Percentiles rank a stretch among this genome's conserved stretches.
These are phyloP conservation scores for Capronia americana DNA, from an alignment of 2,329 filamentous ascomycete species.

Conservation along the genomic window DNA sequence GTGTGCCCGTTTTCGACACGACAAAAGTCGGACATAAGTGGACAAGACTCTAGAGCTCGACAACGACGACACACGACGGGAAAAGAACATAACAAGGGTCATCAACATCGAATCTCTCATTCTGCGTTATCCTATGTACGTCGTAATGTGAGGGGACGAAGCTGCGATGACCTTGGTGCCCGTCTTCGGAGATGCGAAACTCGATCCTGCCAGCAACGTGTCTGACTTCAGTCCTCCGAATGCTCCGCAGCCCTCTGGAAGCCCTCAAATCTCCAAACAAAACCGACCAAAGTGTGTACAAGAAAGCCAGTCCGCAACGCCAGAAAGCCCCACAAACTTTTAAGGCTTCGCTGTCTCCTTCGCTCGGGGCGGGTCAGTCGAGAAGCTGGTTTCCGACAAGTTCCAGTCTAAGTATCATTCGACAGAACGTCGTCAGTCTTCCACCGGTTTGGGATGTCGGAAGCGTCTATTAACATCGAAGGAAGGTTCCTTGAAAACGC, in stretches of 20 bases:
- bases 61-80: not conserved
- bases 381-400: constrained; percentile 15
- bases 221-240: constrained; percentile 7
- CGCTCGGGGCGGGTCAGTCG: not conserved
- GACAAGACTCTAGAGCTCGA: not conserved
- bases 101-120: constrained; percentile 3
- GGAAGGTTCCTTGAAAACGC: constrained; percentile 20
- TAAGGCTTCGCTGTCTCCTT: constrained; percentile 15
- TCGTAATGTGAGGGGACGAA: constrained; percentile 1
- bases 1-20: too few relatives aligned
- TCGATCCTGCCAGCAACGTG: not conserved
- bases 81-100: not conserved
- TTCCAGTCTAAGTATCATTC: constrained; percentile 18
- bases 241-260: constrained; percentile 6
- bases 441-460: constrained; percentile 9
- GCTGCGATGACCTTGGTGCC: constrained; percentile 7
- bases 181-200: constrained; percentile 3
- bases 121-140: constrained; percentile 7
- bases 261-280: constrained; percentile 10
- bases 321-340: constrained; percentile 25
- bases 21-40: not conserved
- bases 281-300: constrained; percentile 21
- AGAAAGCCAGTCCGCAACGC: constrained; percentile 17
- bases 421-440: constrained; percentile 7
- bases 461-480: constrained; percentile 33